Evolutionary conservation across 148 eudicot genomes (phyloP), one percentile per base, ranked within the genome.

Genomic region (Mesembryanthemum crystallinum): DNA sequence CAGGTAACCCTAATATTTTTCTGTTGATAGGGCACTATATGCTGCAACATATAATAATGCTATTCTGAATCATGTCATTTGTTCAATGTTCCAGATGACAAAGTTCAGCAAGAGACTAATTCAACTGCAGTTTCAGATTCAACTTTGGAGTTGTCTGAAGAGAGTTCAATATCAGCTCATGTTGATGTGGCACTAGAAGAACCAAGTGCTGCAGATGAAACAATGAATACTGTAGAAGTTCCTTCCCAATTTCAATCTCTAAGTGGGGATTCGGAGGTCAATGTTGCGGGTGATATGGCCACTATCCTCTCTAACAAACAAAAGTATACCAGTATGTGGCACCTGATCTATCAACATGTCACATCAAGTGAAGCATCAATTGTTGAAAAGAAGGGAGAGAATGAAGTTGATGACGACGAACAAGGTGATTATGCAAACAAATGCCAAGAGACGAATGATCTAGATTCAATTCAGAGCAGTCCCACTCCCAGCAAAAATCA

Each of bases 311-410:
- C 79, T 69, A 85, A 86, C 78, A 82, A 84, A 80, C 86, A 69
- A 55, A 95, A 85, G 69, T 88, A 86, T 63, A 82, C 83, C 76
- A 91, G 88, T 79, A 91, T 95, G 91, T 95, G 99, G 99, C 72
- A 79, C 55, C 72, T 92, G 73, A 87, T 95, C 62, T 90, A 95
- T 74, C 87, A 87, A 29, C 92, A 89, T 72, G 85, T 87, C 80
- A 64, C 81, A 74, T 73, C 86, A 65, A 87, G 85, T 81, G 80
- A 76, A 72, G 83, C 82, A 61, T 73, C 74, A 74, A 82, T 72
- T 37, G 12, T 45, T 9, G 80, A 55, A 70, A 69, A 67, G 67
- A 74, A 76, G 58, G 72, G 43, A 67, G 39, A 18, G 52, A 49
- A 71, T 72, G 79, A 28, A 52, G 69, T 8, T 28, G 71, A 70